phyloP scores from a whole-genome alignment of 345 rosid species.

The Syzygium grande region DNA sequence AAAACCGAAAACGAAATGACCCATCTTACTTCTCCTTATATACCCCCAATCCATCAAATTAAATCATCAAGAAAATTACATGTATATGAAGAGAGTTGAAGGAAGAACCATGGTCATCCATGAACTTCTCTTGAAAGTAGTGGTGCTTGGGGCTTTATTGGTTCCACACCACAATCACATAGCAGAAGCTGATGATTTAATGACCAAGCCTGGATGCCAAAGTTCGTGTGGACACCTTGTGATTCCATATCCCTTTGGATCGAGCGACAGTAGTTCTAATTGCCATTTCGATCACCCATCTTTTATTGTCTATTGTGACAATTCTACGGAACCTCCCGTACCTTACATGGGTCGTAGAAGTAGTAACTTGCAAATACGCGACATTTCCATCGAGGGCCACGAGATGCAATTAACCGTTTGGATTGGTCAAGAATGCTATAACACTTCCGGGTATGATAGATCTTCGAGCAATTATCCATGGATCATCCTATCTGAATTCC shows the following conservation, averaged over 20 bases:
- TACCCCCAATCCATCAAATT: too few species aligned
- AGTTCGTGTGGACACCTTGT: not conserved
- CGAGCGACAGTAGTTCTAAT: not conserved
- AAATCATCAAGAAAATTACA: too few species aligned
- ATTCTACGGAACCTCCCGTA: not conserved
- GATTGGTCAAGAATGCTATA: not conserved
- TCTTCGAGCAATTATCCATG: not conserved
- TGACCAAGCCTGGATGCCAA: not conserved
- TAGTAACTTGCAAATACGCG: not conserved
- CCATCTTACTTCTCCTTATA: too few species aligned
- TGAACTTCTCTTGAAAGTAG: not conserved
- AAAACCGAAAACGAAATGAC: too few species aligned
- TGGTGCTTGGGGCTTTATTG: not conserved
- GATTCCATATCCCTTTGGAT: slow-evolving; percentile 3
- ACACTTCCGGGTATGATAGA: not conserved
- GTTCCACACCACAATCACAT: not conserved
- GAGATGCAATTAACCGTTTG: not conserved
- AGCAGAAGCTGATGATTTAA: not conserved
- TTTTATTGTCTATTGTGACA: not conserved
- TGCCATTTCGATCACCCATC: not conserved
- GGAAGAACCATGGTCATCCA: not conserved
- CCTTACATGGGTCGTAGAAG: fast-evolving
- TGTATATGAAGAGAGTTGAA: not conserved
- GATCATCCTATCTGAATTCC: not conserved
- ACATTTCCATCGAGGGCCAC: slow-evolving; percentile 1